Evolutionary conservation across 495 filamentous ascomycete genomes (phyloP), one percentile per base, ranked within the genome.

Genomic region (Xylaria curta): DNA sequence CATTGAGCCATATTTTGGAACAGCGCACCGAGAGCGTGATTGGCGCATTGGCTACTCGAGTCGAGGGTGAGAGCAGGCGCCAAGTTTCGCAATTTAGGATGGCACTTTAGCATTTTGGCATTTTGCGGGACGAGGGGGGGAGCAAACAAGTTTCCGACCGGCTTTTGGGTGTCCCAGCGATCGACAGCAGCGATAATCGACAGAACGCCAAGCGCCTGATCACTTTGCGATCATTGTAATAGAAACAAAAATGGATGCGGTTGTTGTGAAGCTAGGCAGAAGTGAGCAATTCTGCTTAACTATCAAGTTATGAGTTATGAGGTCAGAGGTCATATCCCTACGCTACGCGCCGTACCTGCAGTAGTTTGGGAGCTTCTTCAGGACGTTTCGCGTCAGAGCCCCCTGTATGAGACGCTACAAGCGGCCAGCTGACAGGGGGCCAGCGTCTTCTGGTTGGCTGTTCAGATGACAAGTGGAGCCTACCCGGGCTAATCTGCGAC

Each of bases 11-110:
- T 66, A 66, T 66, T 21, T 65, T 65, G 62, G 40, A 65, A 65
- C 62, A 65, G 26, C 4, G 42, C 17, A n/a, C 24, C 0, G 31
- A 13, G 8, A 24, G 60, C 38, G 38, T 42, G 5, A 42, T 44
- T 63, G 38, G 60, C 59, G 21, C 38, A 12, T 44, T 44, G 60
- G 21, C 19, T 7, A 38, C 10, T 10, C 44, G 17, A 12, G 15
- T 44, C 21, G 38, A 63, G 36, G 60, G 21, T 17, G 24, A 65
- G 42, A 49, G 62, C 62, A 65, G 62, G 58, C 64, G 73, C 71
- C 61, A 71, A 75, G 74, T 74, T 76, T 73, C 73, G 77, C 77
- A 74, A 72, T 73, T 76, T 44, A 33, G 47, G 65, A 67, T 67
- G 66, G 66, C 53, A 68, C 44, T 68, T 53, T 54, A 8, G 38